phyloP scores from a whole-genome alignment of 2,329 filamentous ascomycete species.

The Xylariaceae sp. region DNA sequence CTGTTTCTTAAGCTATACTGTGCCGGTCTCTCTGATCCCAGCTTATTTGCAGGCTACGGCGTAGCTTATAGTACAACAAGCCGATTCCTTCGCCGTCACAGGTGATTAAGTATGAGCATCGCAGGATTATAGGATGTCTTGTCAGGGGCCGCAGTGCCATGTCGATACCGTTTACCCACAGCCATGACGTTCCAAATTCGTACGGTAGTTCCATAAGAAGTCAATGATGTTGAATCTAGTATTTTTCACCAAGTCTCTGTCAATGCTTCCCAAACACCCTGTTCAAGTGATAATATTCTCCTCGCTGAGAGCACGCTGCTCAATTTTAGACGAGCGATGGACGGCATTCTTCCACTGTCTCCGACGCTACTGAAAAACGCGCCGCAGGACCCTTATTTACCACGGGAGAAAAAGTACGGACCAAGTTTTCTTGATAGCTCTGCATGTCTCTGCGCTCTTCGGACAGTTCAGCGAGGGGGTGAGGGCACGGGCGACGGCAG shows the following conservation, averaged over 20 bases:
- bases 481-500: too few relatives aligned
- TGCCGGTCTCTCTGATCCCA: conserved; percentile 1
- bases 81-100: conserved; percentile 4
- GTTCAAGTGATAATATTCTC: not conserved
- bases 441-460: conserved; percentile 46
- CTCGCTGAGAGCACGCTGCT: not conserved
- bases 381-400: conserved; percentile 48
- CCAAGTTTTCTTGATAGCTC: conserved; percentile 48
- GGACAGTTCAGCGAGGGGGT: not conserved
- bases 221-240: too few relatives aligned
- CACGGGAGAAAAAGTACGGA: conserved; percentile 38
- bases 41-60: conserved; percentile 4
- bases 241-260: too few relatives aligned
- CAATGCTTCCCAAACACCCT: not conserved
- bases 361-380: conserved; percentile 15
- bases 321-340: conserved; percentile 7
- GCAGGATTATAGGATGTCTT: not conserved
- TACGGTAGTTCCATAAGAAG: not conserved
- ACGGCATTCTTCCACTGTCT: conserved; percentile 8
- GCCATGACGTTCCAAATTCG: not conserved
- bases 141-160: not conserved
- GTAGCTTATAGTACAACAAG: conserved; percentile 6
- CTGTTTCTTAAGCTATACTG: not conserved
- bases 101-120: conserved; percentile 1
- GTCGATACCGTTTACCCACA: not conserved